A percentile compares a stretch with the other conserved stretches of the same genome.
Evolutionary conservation across 1,139 yeast genomes (phyloP).

Genomic region (Kodamaea arcana): DNA sequence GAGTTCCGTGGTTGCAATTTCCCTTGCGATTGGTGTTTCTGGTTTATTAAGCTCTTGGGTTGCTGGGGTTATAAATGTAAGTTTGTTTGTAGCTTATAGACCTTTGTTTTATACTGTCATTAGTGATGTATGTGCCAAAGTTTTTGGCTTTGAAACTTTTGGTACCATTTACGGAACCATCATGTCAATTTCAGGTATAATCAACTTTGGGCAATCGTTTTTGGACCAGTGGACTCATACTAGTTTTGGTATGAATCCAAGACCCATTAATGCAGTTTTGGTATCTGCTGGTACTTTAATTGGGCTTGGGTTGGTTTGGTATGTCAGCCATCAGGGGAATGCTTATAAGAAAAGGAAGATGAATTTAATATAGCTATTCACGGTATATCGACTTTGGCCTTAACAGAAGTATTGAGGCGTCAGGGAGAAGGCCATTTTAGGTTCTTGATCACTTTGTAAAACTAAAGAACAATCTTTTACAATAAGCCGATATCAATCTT

Average conservation of each 20-base stretch:
- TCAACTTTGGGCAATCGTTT: conserved; percentile 35
- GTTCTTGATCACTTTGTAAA: too few relatives aligned
- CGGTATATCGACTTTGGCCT: too few relatives aligned
- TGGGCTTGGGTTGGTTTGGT: conserved; percentile 28
- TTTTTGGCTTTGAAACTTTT: conserved; percentile 46
- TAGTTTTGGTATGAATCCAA: conserved; percentile 38
- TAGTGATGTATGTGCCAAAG: conserved; percentile 45
- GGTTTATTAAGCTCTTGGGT: conserved; percentile 31
- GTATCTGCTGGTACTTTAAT: conserved; percentile 25
- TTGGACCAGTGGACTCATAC: conserved; percentile 40
- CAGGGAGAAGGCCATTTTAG: too few relatives aligned
- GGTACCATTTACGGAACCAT: conserved; percentile 47
- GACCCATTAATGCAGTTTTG: conserved; percentile 34
- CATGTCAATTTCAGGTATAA: conserved; percentile 37
- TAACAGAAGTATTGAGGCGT: too few relatives aligned
- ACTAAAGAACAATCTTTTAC: too few relatives aligned
- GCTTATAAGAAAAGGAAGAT: conserved; percentile 14
- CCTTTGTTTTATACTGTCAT: conserved; percentile 45
- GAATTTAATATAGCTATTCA: too few relatives aligned
- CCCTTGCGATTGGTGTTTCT: conserved; percentile 33
- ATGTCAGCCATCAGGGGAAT: conserved; percentile 24
- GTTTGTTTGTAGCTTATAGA: conserved; percentile 39
- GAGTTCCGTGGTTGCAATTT: conserved; percentile 24
- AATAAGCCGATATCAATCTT: too few relatives aligned
- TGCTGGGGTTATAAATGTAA: conserved; percentile 31